Conservation (phyloP, 176 grass and related monocot genomes). For the Avena insularis region DNA sequence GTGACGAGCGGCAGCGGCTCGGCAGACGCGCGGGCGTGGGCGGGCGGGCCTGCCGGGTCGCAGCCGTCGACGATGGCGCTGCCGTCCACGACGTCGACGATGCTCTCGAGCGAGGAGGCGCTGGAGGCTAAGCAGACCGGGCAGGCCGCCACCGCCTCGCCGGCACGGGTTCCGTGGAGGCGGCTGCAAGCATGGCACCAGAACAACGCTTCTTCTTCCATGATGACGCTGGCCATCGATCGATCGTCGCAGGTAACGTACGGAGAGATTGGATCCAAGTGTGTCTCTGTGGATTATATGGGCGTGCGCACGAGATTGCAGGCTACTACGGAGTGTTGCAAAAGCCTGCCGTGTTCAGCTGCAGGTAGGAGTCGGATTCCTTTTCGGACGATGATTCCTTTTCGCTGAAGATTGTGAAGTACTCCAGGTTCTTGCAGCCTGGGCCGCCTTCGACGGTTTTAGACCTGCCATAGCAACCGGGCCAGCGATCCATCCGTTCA, state of each 20-base stretch:
- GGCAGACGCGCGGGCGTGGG: background rate
- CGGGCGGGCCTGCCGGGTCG: background rate
- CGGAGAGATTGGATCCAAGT: too few species aligned
- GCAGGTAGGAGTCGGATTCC: background rate
- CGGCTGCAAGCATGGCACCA: conserved; percentile 36
- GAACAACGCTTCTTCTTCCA: background rate
- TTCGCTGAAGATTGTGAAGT: too few species aligned
- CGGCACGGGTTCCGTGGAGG: background rate
- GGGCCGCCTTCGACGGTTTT: too few species aligned
- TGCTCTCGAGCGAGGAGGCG: conserved; percentile 1
- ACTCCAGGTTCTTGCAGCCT: too few species aligned
- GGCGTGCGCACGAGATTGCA: background rate
- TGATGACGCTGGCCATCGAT: background rate
- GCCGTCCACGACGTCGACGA: conserved; percentile 22
- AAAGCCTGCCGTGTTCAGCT: background rate
- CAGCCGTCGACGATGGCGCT: background rate
- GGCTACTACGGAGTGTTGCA: background rate
- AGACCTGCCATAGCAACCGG: too few species aligned
- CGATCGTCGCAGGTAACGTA: background rate
- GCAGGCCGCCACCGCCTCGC: background rate
- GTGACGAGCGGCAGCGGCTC: conserved; percentile 1
- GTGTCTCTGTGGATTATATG: background rate
- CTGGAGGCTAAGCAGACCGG: background rate
- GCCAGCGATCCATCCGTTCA: too few species aligned
- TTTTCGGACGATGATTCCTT: background rate